phyloP scores from a whole-genome alignment of 129 eudicot genomes.

The Helianthus tuberosus region DNA sequence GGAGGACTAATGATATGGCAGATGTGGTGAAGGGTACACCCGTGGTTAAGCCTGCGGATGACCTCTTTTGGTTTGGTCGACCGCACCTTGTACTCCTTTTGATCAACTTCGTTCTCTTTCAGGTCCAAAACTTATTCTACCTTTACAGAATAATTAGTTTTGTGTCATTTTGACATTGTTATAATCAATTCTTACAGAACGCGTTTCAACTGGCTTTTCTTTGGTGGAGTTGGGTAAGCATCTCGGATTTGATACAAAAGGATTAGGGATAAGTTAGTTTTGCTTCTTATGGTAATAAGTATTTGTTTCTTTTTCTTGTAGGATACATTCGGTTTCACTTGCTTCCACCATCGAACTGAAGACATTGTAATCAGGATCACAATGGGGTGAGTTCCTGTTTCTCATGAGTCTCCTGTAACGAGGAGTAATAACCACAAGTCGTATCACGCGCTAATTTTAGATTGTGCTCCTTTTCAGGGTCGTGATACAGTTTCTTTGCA shows the following conservation, averaged over 20 bases:
- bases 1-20: constrained; percentile 49
- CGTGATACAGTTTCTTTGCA: constrained; percentile 61
- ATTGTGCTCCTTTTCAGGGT: constrained; percentile 42
- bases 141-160: no score
- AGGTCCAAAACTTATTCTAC: constrained; percentile 26
- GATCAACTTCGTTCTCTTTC: constrained; percentile 65
- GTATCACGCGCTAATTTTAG: not conserved
- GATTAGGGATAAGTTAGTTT: not conserved
- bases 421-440: not conserved
- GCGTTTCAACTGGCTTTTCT: constrained; percentile 75
- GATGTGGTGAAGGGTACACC: constrained; percentile 57
- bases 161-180: not conserved
- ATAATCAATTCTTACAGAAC: constrained; percentile 43
- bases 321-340: constrained; percentile 60
- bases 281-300: not conserved
- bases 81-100: constrained; percentile 61
- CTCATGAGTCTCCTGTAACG: not conserved
- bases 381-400: constrained; percentile 55
- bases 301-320: constrained; percentile 16
- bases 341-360: constrained; percentile 48
- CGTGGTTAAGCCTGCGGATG: constrained; percentile 54
- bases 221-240: constrained; percentile 70
- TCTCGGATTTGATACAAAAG: not conserved
- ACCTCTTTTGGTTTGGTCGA: constrained; percentile 70
- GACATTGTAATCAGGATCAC: constrained; percentile 52